Evolutionary conservation across 805 yeast genomes (phyloP), one percentile per base, ranked within the genome.

Genomic region (Myxozyma udenii): DNA sequence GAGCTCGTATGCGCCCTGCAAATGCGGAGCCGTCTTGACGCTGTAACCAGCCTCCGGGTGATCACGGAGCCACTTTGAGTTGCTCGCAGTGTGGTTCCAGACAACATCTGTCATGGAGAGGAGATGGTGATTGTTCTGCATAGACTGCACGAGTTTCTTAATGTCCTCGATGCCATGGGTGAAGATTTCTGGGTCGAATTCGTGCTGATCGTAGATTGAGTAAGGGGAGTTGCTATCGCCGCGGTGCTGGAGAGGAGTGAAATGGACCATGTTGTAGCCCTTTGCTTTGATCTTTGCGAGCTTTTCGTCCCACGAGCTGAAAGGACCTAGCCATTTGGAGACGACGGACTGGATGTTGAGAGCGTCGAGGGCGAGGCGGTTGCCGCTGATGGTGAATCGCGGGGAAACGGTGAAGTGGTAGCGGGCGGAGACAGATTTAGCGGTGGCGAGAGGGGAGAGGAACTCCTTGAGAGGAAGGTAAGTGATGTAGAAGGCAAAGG

Each of bases 211-310:
- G 62, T 71, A 83, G 48, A 91, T 87, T 2, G 96, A 87, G 66
- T 90, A 91, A 0, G 98, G 98, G 4, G 97, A 90, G 67, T 90
- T 79, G 0, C 96, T 86, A 55, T 77, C 84, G 30, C 98, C 98
- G 50, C 98, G 76, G 57, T 82, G 71, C 69, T 91, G 96, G 61
- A 91, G 74, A 0, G 98, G 98, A 4, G 97, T 90, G 67, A 91
- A 91, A 72, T 91, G 98, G 40, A 93, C 74, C 96, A 91, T 87
- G 68, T 93, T 93, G 72, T 91, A 91, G 19, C 93, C 90, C 68
- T 93, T 93, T 6, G 70, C 66, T 14, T 83, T 70, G 41, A 91
- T 77, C 41, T 78, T 77, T 1, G 67, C 66, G 52, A 91, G 85
- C 50, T 85, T 71, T 1, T 69, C 66, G 50, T 79, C 79, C 98